These are phyloP conservation scores for Rhypophila decipiens DNA, from an alignment of 495 filamentous ascomycete genomes.

Conservation along the genomic window DNA sequence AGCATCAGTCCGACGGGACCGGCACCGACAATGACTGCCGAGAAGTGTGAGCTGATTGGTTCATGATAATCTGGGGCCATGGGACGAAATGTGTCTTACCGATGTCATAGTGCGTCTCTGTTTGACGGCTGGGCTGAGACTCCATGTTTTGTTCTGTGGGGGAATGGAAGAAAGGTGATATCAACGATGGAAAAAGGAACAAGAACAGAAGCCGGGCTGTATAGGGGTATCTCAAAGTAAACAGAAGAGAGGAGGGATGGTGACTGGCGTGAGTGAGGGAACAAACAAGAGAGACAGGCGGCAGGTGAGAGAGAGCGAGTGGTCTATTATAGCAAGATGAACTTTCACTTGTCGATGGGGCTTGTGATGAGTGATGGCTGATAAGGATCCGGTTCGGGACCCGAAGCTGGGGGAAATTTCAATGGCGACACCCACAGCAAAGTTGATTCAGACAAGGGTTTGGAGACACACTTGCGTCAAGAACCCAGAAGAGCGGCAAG, in stretches of 20 bases:
- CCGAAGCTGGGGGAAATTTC: not conserved
- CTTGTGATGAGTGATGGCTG: too few species aligned
- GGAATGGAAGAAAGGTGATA: slow-evolving; percentile 4
- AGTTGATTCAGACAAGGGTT: not conserved
- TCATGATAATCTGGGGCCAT: not conserved
- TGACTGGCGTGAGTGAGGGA: not conserved
- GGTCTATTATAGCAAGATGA: not conserved
- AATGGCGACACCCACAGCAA: not conserved
- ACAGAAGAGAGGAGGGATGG: not conserved
- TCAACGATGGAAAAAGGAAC: not conserved
- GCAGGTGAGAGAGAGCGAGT: not conserved
- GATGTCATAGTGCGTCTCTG: slow-evolving; percentile 27
- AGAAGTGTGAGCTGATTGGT: not conserved
- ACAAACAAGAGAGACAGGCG: not conserved
- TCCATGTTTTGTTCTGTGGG: slow-evolving; percentile 13
- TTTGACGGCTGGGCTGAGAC: slow-evolving; percentile 11
- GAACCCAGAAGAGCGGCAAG: slow-evolving; percentile 20
- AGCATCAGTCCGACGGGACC: slow-evolving; percentile 84
- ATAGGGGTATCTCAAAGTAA: slow-evolving; percentile 12
- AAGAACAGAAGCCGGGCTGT: not conserved
- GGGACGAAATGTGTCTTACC: slow-evolving; percentile 10
- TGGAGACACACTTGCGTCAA: slow-evolving; percentile 7
- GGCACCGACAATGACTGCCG: slow-evolving; percentile 75
- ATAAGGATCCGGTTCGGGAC: not conserved
- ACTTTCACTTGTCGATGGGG: too few species aligned